Conservation (phyloP, 352 stramenopile species). For the Phytophthora pini region DNA sequence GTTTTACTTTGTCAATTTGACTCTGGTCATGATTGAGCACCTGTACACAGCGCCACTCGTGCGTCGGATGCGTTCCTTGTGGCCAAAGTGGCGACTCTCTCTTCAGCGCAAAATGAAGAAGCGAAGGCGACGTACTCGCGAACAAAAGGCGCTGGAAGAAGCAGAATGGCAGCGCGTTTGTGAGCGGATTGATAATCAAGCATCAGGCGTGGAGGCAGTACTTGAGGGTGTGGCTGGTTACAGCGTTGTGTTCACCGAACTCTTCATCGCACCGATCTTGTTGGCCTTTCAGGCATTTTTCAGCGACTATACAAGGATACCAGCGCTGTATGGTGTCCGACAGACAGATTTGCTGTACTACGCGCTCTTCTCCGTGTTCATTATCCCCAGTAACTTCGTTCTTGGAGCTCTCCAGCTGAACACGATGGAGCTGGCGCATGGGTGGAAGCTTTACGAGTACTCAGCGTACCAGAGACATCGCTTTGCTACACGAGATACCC, state of each 20-base stretch:
- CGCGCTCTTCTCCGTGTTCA: conserved; percentile 94
- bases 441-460: conserved; percentile 98
- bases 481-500: conserved; percentile 93
- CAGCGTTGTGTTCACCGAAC: conserved; percentile 88
- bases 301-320: conserved; percentile 91
- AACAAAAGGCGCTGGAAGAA: conserved; percentile 94
- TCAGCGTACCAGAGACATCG: conserved; percentile 96
- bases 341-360: conserved; percentile 96
- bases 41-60: conserved; percentile 94
- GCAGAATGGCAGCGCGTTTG: conserved; percentile 93
- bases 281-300: conserved; percentile 92
- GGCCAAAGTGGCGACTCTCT: conserved; percentile 93
- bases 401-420: conserved; percentile 96
- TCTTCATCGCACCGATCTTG: conserved; percentile 89
- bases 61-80: conserved; percentile 80
- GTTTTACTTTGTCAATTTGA: conserved; percentile 94
- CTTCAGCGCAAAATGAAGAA: conserved; percentile 80
- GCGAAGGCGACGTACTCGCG: conserved; percentile 77
- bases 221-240: conserved; percentile 93
- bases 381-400: conserved; percentile 94
- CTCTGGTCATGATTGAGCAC: conserved; percentile 92
- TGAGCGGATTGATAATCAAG: conserved; percentile 94
- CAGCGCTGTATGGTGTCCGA: conserved; percentile 92
- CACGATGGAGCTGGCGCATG: conserved; percentile 95
- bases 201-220: conserved; percentile 94